Evolutionary conservation across 106 monocot genomes (phyloP).

Genomic region (Acorus gramineus): DNA sequence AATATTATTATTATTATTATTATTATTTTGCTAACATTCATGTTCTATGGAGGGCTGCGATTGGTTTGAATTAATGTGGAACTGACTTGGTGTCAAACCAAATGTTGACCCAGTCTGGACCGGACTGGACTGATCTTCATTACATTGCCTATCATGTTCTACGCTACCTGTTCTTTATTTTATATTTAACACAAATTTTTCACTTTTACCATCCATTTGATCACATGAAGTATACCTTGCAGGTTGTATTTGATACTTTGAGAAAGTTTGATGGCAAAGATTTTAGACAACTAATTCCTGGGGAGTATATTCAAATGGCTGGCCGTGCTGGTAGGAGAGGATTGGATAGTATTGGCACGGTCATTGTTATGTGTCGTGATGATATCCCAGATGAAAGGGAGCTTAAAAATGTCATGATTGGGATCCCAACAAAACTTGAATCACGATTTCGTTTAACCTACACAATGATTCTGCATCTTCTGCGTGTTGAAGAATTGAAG

Average conservation of each 20-base stretch:
- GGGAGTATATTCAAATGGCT: conserved; percentile 99
- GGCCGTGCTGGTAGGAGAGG: conserved; percentile 97
- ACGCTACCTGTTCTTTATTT: too few relatives aligned
- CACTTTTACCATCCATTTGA: not conserved
- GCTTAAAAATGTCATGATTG: conserved; percentile 74
- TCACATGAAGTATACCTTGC: not conserved
- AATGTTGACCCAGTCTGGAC: too few relatives aligned
- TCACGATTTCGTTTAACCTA: conserved; percentile 91
- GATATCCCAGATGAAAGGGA: conserved; percentile 84
- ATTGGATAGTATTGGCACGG: conserved; percentile 87
- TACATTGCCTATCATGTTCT: too few relatives aligned
- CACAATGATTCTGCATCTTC: conserved; percentile 95
- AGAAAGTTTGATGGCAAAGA: conserved; percentile 97
- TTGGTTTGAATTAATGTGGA: too few relatives aligned
- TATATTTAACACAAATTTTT: too few relatives aligned
- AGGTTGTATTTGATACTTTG: conserved; percentile 89
- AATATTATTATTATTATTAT: too few relatives aligned
- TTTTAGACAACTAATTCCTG: conserved; percentile 70
- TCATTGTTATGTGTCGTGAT: conserved; percentile 88
- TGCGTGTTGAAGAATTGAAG: conserved; percentile 93
- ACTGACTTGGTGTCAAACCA: too few relatives aligned
- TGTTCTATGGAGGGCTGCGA: too few relatives aligned
- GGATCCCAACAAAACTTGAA: conserved; percentile 79
- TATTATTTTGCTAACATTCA: too few relatives aligned
- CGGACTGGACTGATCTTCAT: too few relatives aligned